These are phyloP conservation scores for Elasticomyces elasticus DNA, from an alignment of 495 filamentous ascomycete species.

Conservation along the genomic window DNA sequence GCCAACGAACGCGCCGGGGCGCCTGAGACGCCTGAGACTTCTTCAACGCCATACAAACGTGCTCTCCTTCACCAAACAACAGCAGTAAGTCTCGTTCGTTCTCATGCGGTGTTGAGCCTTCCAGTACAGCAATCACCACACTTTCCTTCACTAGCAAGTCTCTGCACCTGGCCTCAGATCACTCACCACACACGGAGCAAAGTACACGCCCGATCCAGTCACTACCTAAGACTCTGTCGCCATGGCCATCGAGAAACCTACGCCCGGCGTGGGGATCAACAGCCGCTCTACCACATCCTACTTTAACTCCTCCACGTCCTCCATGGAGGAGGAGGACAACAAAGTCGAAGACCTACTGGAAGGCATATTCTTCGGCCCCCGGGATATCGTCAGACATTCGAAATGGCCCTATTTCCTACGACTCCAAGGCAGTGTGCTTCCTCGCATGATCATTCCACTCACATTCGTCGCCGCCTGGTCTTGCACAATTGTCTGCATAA, in stretches of 20 bases:
- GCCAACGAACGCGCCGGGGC: neutral
- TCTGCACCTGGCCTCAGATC: neutral
- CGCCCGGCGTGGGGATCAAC: neutral
- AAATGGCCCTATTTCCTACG: constrained; percentile 74
- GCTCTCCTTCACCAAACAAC: too few species aligned
- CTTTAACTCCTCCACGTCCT: neutral
- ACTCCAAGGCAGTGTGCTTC: constrained; percentile 70
- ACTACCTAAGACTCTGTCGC: too few species aligned
- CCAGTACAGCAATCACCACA: too few species aligned
- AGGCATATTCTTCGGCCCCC: constrained; percentile 39
- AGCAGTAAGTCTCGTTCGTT: too few species aligned
- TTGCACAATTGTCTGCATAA: constrained; percentile 56
- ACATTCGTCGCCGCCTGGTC: constrained; percentile 59
- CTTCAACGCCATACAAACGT: too few species aligned
- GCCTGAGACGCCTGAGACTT: neutral
- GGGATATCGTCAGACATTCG: constrained; percentile 64
- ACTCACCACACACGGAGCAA: too few species aligned
- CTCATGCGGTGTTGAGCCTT: too few species aligned
- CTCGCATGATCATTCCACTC: constrained; percentile 66
- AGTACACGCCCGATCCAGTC: too few species aligned
- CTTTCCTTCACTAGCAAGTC: neutral
- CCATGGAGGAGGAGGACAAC: neutral
- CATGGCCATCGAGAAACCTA: neutral
- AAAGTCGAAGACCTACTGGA: neutral
- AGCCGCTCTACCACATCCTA: neutral